Evolutionary conservation across 345 rosid species (phyloP).

Genomic region (Euphorbia tirucalli): DNA sequence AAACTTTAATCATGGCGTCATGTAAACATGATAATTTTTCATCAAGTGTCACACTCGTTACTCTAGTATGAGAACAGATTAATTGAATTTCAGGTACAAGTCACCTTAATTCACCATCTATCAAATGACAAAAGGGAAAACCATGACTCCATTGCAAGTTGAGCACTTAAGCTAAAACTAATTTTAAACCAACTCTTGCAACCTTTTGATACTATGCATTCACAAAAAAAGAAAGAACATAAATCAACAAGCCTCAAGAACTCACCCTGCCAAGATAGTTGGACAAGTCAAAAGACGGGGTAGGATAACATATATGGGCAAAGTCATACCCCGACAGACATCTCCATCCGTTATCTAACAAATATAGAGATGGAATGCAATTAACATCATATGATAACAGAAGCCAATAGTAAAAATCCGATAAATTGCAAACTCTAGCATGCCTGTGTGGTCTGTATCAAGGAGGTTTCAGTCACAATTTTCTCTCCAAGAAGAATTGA

Average conservation of each 20-base stretch:
- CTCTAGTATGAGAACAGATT: no score
- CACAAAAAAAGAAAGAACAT: neutral
- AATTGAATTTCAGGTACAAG: no score
- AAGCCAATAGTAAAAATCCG: neutral
- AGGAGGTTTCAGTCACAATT: slow-evolving; percentile 79
- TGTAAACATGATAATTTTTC: no score
- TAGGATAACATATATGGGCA: slow-evolving; percentile 72
- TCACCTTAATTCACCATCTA: no score
- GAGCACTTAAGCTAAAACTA: no score
- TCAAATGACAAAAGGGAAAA: no score
- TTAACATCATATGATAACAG: neutral
- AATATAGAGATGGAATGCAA: slow-evolving; percentile 14
- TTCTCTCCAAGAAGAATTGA: slow-evolving; percentile 75
- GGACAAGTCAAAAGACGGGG: slow-evolving; percentile 92
- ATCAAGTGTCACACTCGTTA: no score
- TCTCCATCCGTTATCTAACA: slow-evolving; percentile 90
- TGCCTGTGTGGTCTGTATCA: slow-evolving; percentile 90
- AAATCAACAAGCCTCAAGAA: neutral
- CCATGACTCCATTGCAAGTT: no score
- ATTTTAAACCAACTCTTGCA: no score
- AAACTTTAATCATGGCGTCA: no score
- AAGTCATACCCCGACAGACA: slow-evolving; percentile 57
- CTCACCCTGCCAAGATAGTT: slow-evolving; percentile 84
- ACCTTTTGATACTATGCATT: no score
- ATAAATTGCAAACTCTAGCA: slow-evolving; percentile 11